A percentile compares a stretch with the other conserved stretches of the same genome.
These are phyloP conservation scores for Arabidopsis lyrata DNA, from an alignment of 441 rosid genomes.

Conservation along the genomic window DNA sequence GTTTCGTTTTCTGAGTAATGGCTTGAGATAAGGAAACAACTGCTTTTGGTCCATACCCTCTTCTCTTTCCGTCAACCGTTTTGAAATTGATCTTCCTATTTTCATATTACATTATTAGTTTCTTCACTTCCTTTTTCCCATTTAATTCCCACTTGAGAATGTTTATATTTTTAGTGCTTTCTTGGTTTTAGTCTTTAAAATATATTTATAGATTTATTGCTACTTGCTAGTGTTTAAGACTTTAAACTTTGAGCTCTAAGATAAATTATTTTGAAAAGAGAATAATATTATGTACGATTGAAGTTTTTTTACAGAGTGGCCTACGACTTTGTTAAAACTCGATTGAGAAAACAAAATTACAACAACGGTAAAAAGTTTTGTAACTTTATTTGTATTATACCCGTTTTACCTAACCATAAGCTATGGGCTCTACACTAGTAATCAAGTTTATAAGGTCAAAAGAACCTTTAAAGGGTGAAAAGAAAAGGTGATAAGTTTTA, in stretches of 20 bases:
- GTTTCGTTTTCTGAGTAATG: conserved; percentile 39
- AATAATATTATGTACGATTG: background rate
- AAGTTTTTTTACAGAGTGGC: background rate
- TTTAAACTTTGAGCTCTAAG: background rate
- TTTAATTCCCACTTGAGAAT: conserved; percentile 15
- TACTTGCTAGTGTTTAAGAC: background rate
- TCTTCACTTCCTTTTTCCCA: too few relatives aligned
- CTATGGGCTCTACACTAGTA: background rate
- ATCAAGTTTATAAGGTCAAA: conserved; percentile 28
- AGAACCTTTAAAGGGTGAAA: conserved; percentile 8
- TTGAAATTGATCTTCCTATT: background rate
- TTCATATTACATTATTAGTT: too few relatives aligned
- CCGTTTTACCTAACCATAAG: conserved; percentile 21
- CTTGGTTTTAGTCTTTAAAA: background rate
- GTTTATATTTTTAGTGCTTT: conserved; percentile 4
- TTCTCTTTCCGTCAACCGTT: conserved; percentile 28
- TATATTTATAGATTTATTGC: background rate
- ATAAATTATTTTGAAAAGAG: background rate
- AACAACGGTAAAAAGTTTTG: background rate
- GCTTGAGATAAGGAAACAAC: conserved; percentile 39
- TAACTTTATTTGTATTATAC: conserved; percentile 2
- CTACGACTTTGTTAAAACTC: background rate
- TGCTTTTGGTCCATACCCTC: conserved; percentile 40
- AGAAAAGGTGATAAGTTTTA: background rate
- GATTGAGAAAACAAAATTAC: background rate